Conservation (phyloP, 352 stramenopile species). For the Globisporangium radiosum region DNA sequence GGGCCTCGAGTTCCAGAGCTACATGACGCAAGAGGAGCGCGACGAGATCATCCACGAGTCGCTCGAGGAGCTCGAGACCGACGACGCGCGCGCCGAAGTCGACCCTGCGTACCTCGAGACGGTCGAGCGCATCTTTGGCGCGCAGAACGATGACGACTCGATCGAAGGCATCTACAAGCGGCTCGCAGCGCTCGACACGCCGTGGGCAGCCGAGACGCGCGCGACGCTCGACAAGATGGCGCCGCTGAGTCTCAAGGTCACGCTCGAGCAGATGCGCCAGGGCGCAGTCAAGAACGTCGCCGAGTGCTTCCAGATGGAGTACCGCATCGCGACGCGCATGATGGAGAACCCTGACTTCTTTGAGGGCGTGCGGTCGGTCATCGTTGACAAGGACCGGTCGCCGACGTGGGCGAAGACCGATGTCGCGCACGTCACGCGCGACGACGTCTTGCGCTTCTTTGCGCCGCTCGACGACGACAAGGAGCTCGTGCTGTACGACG, state of each 20-base stretch:
- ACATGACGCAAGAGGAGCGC: slow-evolving; percentile 74
- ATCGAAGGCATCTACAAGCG: slow-evolving; percentile 68
- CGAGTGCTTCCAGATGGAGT: slow-evolving; percentile 96
- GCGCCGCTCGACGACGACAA: slow-evolving; percentile 63
- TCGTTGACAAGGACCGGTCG: slow-evolving; percentile 95
- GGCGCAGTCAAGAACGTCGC: slow-evolving; percentile 74
- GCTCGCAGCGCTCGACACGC: slow-evolving; percentile 42
- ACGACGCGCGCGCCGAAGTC: slow-evolving; percentile 80
- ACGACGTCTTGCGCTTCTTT: slow-evolving; percentile 82
- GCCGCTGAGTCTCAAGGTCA: slow-evolving; percentile 92
- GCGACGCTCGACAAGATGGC: slow-evolving; percentile 86
- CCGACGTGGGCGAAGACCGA: slow-evolving; percentile 87
- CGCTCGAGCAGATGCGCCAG: slow-evolving; percentile 90
- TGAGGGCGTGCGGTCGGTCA: slow-evolving; percentile 93
- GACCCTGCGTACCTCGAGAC: slow-evolving; percentile 67
- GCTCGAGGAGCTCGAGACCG: slow-evolving; percentile 71
- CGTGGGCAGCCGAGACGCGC: slow-evolving; percentile 79
- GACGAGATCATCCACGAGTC: slow-evolving; percentile 83
- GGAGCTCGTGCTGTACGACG: slow-evolving; percentile 68
- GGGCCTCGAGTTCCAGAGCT: slow-evolving; percentile 57
- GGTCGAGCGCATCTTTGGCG: slow-evolving; percentile 74
- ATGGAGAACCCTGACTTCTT: slow-evolving; percentile 93
- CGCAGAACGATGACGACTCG: slow-evolving; percentile 64
- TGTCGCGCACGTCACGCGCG: slow-evolving; percentile 46
- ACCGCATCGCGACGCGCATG: slow-evolving; percentile 78